These are phyloP conservation scores for Apophysomyces elegans DNA, from an alignment of 371 early-diverging fungal genomes.

Conservation along the genomic window DNA sequence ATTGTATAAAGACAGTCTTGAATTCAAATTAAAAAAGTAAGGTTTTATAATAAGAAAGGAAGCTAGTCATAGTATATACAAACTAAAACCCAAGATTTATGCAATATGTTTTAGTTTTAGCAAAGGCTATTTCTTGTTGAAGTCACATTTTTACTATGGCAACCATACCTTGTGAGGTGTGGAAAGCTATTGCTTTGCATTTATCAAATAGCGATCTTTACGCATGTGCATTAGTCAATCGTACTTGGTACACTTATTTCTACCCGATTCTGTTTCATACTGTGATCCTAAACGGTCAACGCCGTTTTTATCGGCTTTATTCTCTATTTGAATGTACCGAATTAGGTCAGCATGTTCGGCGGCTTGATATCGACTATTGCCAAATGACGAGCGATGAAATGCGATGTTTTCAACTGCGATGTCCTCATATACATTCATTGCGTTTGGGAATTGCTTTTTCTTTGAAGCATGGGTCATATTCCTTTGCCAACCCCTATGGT, in stretches of 20 bases:
- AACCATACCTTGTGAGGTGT: background rate
- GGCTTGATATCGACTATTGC: background rate
- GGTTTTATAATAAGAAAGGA: too few species aligned
- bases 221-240: background rate
- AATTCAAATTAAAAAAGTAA: too few species aligned
- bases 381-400: background rate
- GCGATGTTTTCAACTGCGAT: background rate
- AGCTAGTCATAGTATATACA: too few species aligned
- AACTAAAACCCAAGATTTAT: too few species aligned
- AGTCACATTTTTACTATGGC: background rate
- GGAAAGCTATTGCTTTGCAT: background rate
- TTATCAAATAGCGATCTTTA: background rate
- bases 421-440: background rate
- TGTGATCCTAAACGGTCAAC: background rate
- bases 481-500: background rate
- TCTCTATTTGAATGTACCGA: background rate
- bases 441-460: background rate
- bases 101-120: too few species aligned
- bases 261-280: background rate
- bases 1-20: too few species aligned
- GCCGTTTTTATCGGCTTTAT: background rate
- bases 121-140: too few species aligned
- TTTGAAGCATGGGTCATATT: conserved; percentile 2
- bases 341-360: background rate
- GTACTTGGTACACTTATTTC: background rate